Evolutionary conservation across 2,329 filamentous ascomycete species (phyloP), one percentile per base, ranked within the genome.

Genomic region (Ophiostoma sp.): DNA sequence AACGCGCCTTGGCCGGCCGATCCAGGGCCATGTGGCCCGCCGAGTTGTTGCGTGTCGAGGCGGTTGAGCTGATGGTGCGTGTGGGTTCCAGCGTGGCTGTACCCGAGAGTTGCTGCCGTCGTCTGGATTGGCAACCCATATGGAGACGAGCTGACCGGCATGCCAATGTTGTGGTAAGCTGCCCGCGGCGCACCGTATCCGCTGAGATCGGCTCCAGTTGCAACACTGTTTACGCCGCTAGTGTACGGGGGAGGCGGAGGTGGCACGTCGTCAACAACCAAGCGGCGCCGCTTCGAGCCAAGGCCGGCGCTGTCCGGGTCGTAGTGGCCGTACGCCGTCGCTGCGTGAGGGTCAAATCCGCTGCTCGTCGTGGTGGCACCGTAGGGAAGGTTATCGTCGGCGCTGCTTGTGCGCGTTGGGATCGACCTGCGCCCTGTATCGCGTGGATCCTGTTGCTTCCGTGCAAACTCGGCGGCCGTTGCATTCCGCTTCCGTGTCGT

Each of bases 401-500:
- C 33, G 39, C 68, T 72, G 45, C 45, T 39, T 0, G 69, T 50
- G 9, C 72, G 73, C n/a, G 42, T 61, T 2, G 45, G 36, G 7
- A 72, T 50, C 1, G 68, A 31, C 12, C 73, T 59, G 3, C 74
- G 75, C 48, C 28, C 45, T 2, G 69, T 15, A 2, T 74, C 71
- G 5, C 72, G 70, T 28, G 73, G 69, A 11, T 73, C 72, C 15
- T 74, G 75, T 3, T 68, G 76, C 70, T 74, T 77, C 64, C 76
- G 73, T 3, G 75, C 72, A 52, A 76, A 77, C 19, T 80, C 77
- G 17, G 78, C 79, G 2, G 78, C 77, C 45, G 77, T 76, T 48
- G 76, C 80, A 72, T 80, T 85, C 36, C 84, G 82, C 78, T 86
- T 88, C 73, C 84, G 82, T 22, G 84, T 86, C 5, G 82, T 84